A percentile compares a stretch with the other conserved stretches of the same genome.
Conservation (phyloP, 1,284 basidiomycete species). For the Athelia psychrophila region DNA sequence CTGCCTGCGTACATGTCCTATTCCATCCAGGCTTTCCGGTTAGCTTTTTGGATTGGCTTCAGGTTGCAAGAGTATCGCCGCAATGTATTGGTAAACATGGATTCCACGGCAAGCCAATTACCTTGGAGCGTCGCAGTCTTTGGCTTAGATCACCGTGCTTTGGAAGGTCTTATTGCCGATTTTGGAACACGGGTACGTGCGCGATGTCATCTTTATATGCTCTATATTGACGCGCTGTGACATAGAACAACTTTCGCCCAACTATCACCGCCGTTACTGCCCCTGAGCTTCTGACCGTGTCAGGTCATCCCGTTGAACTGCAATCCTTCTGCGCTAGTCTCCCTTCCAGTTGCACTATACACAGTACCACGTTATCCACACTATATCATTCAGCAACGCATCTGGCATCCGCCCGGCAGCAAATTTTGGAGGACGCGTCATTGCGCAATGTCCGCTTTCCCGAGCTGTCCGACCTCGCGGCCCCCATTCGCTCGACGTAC, state of each 20-base stretch:
- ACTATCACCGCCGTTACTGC: conserved; percentile 49
- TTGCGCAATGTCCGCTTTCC: conserved; percentile 50
- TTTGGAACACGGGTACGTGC: conserved; percentile 35
- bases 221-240: not conserved
- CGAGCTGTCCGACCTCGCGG: conserved; percentile 36
- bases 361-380: conserved; percentile 42
- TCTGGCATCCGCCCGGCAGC: conserved; percentile 27
- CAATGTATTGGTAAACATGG: conserved; percentile 16
- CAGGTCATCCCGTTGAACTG: conserved; percentile 52
- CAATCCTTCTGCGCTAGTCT: conserved; percentile 36
- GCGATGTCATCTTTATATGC: not conserved
- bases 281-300: conserved; percentile 49
- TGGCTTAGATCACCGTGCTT: conserved; percentile 32
- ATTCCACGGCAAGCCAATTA: conserved; percentile 23
- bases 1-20: conserved; percentile 40
- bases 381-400: conserved; percentile 53
- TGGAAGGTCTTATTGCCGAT: conserved; percentile 33
- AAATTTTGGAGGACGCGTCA: conserved; percentile 42
- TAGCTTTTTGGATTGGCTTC: conserved; percentile 58
- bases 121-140: conserved; percentile 55
- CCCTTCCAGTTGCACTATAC: conserved; percentile 30
- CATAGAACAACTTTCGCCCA: conserved; percentile 13
- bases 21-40: conserved; percentile 48
- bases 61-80: conserved; percentile 43
- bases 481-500: conserved; percentile 46